Evolutionary conservation across 2,329 filamentous ascomycete species (phyloP), one percentile per base, ranked within the genome.

Genomic region (Rhynchosporium agropyri): DNA sequence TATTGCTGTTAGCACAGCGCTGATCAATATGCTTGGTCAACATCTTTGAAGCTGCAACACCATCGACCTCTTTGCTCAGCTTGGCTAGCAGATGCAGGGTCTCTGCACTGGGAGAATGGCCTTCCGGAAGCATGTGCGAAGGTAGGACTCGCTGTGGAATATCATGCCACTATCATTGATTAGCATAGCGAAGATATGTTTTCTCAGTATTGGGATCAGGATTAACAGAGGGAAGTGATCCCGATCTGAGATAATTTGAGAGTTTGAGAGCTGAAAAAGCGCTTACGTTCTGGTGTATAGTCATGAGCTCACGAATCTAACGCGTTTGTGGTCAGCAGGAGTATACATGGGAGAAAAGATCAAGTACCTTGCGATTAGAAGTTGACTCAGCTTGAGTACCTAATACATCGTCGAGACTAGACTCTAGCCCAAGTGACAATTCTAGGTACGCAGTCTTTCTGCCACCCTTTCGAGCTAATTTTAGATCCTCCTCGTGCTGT

Each of bases 31-130:
- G 60, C 3, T 43, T 33, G 31, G 38, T 31, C 28, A 65, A 26
- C 2, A 60, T 20, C 9, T 45, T 31, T 12, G 48, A 49, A 1
- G 63, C 63, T 12, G 28, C 54, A 4, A n/a, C 26, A 10, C 29
- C 20, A 45, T 63, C 60, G 10, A 58, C 48, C 28, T 65, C 61
- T 12, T 65, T 65, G 48, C 60, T 65, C 4, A 65, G 28, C 36
- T 40, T 65, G 12, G 63, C 63, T 7, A 65, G 51, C 29, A 65
- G 36, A 46, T 61, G 63, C 15, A 65, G 28, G 12, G 60, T 65
- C 29, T 65, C 63, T 43, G 63, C 63, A 2, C 63, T 60, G 29
- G 61, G 60, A 1, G 51, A 59, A 20, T 65, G 60, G 10, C 61
- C 57, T 42, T 63, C 63, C 4, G 61, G 60, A 12, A 65, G 49